These are phyloP conservation scores for Pulicaria dysenterica DNA, from an alignment of 129 eudicot genomes.

Conservation along the genomic window DNA sequence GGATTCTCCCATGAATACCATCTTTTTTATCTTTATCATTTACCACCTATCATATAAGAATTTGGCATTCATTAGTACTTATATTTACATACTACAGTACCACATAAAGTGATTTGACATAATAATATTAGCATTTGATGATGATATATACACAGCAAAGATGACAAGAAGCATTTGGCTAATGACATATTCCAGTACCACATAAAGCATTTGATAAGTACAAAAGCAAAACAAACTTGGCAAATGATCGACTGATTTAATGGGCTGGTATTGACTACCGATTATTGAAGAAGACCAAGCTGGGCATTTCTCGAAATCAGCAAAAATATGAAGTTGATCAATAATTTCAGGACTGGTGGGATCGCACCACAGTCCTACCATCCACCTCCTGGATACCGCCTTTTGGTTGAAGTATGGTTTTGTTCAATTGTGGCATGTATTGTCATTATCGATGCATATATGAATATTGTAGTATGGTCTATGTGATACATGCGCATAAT, in stretches of 20 bases:
- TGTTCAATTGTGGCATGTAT: too few relatives aligned
- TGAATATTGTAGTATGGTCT: too few relatives aligned
- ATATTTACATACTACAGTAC: background rate
- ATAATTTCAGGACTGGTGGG: too few relatives aligned
- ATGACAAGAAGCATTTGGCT: background rate
- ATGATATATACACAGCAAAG: background rate
- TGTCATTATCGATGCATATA: too few relatives aligned
- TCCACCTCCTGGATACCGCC: too few relatives aligned
- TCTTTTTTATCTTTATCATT: slow-evolving; percentile 27
- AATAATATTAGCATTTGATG: slow-evolving; percentile 8
- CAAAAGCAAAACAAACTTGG: slow-evolving; percentile 1
- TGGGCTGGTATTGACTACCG: too few relatives aligned
- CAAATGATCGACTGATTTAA: background rate
- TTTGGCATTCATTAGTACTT: background rate
- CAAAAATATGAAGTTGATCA: too few relatives aligned
- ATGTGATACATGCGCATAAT: too few relatives aligned
- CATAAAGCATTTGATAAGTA: slow-evolving; percentile 9
- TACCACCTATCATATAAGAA: slow-evolving; percentile 28
- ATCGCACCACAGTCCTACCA: too few relatives aligned
- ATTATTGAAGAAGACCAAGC: too few relatives aligned
- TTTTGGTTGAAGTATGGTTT: too few relatives aligned
- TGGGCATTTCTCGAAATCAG: too few relatives aligned
- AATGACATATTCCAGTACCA: background rate
- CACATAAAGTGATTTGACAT: background rate
- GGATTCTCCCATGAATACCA: slow-evolving; percentile 34